Conservation (phyloP, 2,329 filamentous ascomycete genomes). For the Didymella pomorum region DNA sequence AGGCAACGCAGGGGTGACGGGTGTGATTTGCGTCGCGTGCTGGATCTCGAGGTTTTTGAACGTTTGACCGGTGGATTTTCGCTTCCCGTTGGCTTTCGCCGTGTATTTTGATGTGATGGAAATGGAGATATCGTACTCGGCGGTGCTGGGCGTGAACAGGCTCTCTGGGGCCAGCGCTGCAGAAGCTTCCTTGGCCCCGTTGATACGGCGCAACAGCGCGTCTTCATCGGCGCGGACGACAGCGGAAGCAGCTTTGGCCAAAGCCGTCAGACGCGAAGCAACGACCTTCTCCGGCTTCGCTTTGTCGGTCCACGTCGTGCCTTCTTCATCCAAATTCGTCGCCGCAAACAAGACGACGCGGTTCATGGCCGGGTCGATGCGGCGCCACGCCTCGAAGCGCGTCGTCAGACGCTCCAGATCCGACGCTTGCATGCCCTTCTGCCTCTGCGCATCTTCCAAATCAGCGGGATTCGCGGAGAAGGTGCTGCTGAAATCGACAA, state of each 20-base stretch:
- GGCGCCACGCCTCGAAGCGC: conserved; percentile 83
- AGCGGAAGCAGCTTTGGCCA: conserved; percentile 75
- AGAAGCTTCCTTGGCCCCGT: conserved; percentile 6
- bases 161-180: conserved; percentile 54
- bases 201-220: conserved; percentile 52
- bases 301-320: conserved; percentile 80
- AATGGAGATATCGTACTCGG: conserved; percentile 88
- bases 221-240: conserved; percentile 61
- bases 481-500: conserved; percentile 72
- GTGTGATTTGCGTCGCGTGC: conserved; percentile 30
- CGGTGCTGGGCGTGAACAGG: conserved; percentile 76
- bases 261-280: conserved; percentile 79
- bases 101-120: conserved; percentile 68
- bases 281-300: conserved; percentile 78
- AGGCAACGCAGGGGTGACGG: conserved; percentile 65
- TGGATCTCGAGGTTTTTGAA: conserved; percentile 84
- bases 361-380: conserved; percentile 88
- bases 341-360: conserved; percentile 81
- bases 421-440: conserved; percentile 60
- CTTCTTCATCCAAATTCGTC: conserved; percentile 78
- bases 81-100: conserved; percentile 31
- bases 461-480: conserved; percentile 33
- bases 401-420: conserved; percentile 71
- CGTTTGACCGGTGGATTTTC: conserved; percentile 50
- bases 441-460: conserved; percentile 23